phyloP scores from a whole-genome alignment of 83 land plant species.

The Isoetes engelmannii region DNA sequence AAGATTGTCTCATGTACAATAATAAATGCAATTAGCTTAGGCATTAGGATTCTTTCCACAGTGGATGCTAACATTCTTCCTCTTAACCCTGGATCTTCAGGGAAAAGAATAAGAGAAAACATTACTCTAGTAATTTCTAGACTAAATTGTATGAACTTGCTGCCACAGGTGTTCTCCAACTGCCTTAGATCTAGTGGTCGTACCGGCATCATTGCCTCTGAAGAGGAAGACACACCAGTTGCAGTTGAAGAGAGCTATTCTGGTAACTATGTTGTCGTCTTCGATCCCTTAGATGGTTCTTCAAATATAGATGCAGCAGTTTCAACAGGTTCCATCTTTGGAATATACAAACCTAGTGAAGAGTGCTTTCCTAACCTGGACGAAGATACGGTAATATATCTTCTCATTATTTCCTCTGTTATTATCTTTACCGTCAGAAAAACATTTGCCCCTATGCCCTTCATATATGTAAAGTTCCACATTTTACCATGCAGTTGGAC shows the following conservation, averaged over 20 bases:
- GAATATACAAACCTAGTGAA: constrained; percentile 76
- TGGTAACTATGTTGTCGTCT: constrained; percentile 90
- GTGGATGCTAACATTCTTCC: background rate
- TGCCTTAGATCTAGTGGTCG: constrained; percentile 84
- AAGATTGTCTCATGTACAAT: too few species aligned
- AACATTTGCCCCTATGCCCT: constrained; percentile 1
- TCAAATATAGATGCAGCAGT: constrained; percentile 93
- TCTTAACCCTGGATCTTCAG: background rate
- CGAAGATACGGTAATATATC: constrained; percentile 39
- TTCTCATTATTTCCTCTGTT: background rate
- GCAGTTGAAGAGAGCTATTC: constrained; percentile 95
- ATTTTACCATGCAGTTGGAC: constrained; percentile 46
- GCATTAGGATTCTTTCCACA: background rate
- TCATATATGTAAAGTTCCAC: background rate
- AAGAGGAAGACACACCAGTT: constrained; percentile 89
- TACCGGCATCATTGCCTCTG: constrained; percentile 90
- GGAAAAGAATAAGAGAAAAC: background rate
- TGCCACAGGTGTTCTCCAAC: constrained; percentile 68
- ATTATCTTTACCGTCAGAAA: background rate
- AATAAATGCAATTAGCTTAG: too few species aligned
- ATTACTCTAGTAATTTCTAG: background rate
- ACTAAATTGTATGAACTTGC: too few species aligned
- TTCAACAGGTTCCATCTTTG: constrained; percentile 93
- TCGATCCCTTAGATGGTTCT: constrained; percentile 92
- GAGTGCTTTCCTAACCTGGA: constrained; percentile 68